These are phyloP conservation scores for Globisporangium canariense DNA, from an alignment of 352 stramenopile species.

Conservation along the genomic window DNA sequence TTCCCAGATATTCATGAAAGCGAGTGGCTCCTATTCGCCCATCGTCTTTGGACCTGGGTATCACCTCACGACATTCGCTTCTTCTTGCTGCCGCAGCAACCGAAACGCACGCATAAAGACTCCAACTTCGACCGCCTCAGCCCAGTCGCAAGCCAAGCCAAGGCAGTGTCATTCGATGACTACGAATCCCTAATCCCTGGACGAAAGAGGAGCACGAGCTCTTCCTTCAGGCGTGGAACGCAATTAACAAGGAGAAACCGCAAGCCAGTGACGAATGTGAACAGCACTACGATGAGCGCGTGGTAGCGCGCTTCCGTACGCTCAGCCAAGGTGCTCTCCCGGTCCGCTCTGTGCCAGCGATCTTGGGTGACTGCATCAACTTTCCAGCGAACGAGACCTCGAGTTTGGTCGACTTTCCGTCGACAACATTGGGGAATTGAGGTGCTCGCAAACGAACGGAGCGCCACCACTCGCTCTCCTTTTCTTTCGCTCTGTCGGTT, in stretches of 20 bases:
- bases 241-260: not conserved
- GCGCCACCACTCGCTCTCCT: no score
- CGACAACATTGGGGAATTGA: no score
- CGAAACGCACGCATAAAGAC: not conserved
- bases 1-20: no score
- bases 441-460: no score
- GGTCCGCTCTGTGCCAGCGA: not conserved
- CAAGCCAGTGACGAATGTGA: not conserved
- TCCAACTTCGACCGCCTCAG: not conserved
- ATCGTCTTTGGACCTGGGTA: no score
- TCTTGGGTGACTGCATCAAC: not conserved
- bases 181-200: not conserved
- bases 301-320: not conserved
- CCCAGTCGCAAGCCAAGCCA: not conserved
- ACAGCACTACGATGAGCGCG: not conserved
- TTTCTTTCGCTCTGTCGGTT: no score
- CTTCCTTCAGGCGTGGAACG: slow-evolving; percentile 3
- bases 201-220: slow-evolving; percentile 3
- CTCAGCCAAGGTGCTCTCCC: not conserved
- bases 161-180: not conserved
- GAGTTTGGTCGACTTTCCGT: no score
- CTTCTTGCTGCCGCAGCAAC: no score
- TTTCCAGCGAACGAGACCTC: no score
- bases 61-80: no score
- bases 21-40: no score